A percentile compares a stretch with the other conserved stretches of the same genome.
These are phyloP conservation scores for Acarospora socialis DNA, from an alignment of 2,329 filamentous ascomycete genomes.

Conservation along the genomic window DNA sequence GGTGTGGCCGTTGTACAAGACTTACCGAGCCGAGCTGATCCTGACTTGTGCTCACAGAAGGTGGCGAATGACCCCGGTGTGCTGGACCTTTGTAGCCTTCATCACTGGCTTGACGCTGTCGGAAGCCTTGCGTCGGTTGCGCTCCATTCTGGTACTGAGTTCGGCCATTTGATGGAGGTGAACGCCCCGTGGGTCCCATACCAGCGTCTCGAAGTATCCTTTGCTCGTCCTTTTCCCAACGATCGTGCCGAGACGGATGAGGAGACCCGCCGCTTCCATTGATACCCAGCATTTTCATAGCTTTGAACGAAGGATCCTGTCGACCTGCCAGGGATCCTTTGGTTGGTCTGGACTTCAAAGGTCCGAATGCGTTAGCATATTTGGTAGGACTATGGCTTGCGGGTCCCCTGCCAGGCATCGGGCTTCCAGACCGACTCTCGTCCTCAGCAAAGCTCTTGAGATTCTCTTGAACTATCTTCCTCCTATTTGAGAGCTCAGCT, in stretches of 20 bases:
- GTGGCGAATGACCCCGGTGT: too few relatives aligned
- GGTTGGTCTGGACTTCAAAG: conserved; percentile 28
- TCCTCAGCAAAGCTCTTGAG: conserved; percentile 28
- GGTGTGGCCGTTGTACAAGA: too few relatives aligned
- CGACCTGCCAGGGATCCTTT: conserved; percentile 21
- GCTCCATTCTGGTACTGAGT: background rate
- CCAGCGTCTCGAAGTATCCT: conserved; percentile 19
- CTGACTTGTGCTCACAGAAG: too few relatives aligned
- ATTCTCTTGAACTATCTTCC: conserved; percentile 34
- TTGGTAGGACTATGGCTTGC: conserved; percentile 21
- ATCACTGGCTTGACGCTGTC: too few relatives aligned
- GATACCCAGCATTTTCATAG: conserved; percentile 29
- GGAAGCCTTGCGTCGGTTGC: background rate
- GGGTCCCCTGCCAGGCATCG: conserved; percentile 23
- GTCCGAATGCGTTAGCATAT: conserved; percentile 29
- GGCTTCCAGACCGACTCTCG: conserved; percentile 30
- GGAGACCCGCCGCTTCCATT: conserved; percentile 23
- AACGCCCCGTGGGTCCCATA: conserved; percentile 25
- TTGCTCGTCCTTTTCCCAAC: conserved; percentile 26
- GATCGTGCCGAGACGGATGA: conserved; percentile 22
- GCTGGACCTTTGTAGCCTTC: too few relatives aligned
- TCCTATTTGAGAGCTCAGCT: conserved; percentile 33
- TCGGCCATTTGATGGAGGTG: too few relatives aligned
- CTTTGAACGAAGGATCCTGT: conserved; percentile 22
- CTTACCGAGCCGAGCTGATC: too few relatives aligned